Evolutionary conservation across 495 filamentous ascomycete species (phyloP).

Genomic region (Aeminium ludgeri): DNA sequence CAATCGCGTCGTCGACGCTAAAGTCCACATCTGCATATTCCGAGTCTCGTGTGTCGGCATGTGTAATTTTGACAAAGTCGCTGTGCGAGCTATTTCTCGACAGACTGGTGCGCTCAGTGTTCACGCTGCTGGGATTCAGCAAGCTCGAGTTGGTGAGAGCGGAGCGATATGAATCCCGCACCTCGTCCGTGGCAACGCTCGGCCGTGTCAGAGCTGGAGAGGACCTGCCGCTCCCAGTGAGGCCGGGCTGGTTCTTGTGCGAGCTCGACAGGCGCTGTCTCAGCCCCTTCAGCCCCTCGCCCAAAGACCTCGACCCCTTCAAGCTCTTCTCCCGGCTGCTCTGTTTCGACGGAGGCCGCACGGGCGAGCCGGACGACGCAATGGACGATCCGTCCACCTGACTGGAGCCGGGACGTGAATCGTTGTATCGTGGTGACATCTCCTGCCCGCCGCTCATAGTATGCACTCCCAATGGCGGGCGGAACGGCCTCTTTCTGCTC

Average conservation of each 20-base stretch:
- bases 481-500: slow-evolving; percentile 6
- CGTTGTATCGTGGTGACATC: neutral
- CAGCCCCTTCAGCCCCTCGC: slow-evolving; percentile 9
- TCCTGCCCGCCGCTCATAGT: slow-evolving; percentile 1
- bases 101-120: slow-evolving; percentile 70
- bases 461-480: slow-evolving; percentile 11
- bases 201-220: slow-evolving; percentile 1
- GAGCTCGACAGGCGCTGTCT: slow-evolving; percentile 6
- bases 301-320: slow-evolving; percentile 9
- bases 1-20: slow-evolving; percentile 40
- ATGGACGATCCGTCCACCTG: neutral
- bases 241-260: slow-evolving; percentile 1
- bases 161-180: slow-evolving; percentile 9
- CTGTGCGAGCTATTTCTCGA: slow-evolving; percentile 64
- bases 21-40: neutral
- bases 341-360: neutral
- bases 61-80: slow-evolving; percentile 30
- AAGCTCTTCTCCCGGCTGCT: neutral
- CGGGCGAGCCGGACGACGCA: slow-evolving; percentile 8
- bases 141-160: slow-evolving; percentile 12
- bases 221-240: neutral
- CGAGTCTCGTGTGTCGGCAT: no score
- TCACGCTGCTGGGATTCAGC: slow-evolving; percentile 30
- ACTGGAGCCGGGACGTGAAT: neutral
- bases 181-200: slow-evolving; percentile 4